Base-by-base conservation (phyloP, 2,329 filamentous ascomycete genomes). In the Claviceps citrina region DNA sequence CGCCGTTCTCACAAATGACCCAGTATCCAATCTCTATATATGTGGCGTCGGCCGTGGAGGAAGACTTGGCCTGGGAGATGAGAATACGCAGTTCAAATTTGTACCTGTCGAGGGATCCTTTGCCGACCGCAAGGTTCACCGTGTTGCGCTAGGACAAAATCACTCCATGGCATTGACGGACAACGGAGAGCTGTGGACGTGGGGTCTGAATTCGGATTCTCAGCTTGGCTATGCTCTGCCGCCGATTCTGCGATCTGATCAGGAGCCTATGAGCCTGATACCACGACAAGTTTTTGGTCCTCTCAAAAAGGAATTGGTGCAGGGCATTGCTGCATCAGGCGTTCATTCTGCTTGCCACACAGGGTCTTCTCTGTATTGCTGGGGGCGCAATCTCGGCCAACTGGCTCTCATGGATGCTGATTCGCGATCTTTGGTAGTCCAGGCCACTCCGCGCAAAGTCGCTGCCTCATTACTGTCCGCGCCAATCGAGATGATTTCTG, bases 341-440 rank as follows among this genome's bases (percentile, higher is more conserved):
- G 78, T 93, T 30, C 91, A 98, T 60, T 96, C 91, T 0, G 87
- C 93, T 3, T 84, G 85, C 0, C 82, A 91, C 52, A 95, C 85
- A 0, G 70, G 73, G 1, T 75, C 76, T 1, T 84, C 84, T 1
- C 63, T 98, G 1, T 98, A 84, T 55, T 93, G 85, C 2, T 98
- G 93, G 70, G 91, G 91, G 18, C 93, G 91, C 52, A 98, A 96
- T 51, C 78, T 86, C 49, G 91, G 91, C 2, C 91, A 98, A 57
- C 71, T 98, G 35, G 91, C 86, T 5, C 70, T 98, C 39, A 86
- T 95, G 63, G 91, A 95, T 56, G 89, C 91, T 0, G 89, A 96
- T 60, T 93, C 91, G 20, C 77, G 87, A 34, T 95, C 86, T 0
- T 70, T 96, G 5, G 84, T 91, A 49, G 65, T 81, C n/a, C 91